Base-by-base conservation (phyloP, 2,329 filamentous ascomycete genomes). In the Xylariaceae sp. region DNA sequence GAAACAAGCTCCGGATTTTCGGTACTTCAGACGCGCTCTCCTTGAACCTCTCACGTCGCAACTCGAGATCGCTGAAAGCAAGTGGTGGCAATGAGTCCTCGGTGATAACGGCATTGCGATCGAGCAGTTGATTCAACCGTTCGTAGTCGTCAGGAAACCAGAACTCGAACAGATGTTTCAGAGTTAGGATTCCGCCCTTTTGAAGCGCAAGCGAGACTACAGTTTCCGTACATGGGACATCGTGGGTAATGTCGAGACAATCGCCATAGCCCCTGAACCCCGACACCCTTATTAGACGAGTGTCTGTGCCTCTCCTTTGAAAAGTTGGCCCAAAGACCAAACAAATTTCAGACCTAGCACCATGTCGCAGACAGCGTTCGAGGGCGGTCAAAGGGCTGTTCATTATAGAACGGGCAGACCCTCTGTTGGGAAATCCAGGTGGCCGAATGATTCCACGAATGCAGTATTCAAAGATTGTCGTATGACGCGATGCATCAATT, bases 141-240 rank as follows among this genome's bases (percentile, higher is more conserved):
- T 11, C 21, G 21, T 24, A 36, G 12, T 44, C 11, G 6, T 30
- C 26, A 16, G 44, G 46, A 14, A 49, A 47, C 11, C 44, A 47
- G 14, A 44, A 34, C 5, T 28, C 24, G 28, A 47, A 23, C 24
- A 47, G 3, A 12, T 49, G 38, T 15, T 36, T 36, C 2, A 44
- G 31, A 12, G 18, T 41, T 12, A 49, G 32, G 2, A 44, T 3
- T 3, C 41, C 40, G 3, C 33, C 30, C 9, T n/a, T 36, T 18
- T 29, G 27, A 16, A 21, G 41, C 36, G 46, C 43, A 5, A 40
- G 36, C n/a, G 13, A 19, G 19, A 46, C 38, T n/a, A 49, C 40
- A 19, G 5, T 6, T 29, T 14, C 6, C 3, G 24, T 28, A 5
- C 5, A 9, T 5, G 6, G 21, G 11, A 24, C 21, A 24, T 24